Evolutionary conservation across 768 basidiomycete species (phyloP).

Genomic region (Chlorophyllum brunneum): DNA sequence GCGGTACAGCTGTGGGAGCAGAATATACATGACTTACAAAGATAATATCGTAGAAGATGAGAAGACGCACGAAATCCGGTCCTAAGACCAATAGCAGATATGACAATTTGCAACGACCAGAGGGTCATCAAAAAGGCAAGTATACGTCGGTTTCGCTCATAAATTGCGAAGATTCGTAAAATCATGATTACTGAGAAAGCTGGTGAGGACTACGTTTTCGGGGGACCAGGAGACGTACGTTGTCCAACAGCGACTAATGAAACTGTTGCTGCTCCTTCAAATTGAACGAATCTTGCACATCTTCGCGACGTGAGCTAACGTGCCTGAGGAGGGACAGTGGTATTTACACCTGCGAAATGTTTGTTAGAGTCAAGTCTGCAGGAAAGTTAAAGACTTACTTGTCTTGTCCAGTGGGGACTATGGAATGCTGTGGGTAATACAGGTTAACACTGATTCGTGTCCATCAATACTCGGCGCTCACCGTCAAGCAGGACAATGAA

Average conservation of each 20-base stretch:
- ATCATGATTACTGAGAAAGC: constrained; percentile 26
- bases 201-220: background rate
- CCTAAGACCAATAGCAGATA: constrained; percentile 20
- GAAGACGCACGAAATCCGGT: constrained; percentile 22
- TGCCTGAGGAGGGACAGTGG: background rate
- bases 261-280: constrained; percentile 25
- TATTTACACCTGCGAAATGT: background rate
- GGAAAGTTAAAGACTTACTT: constrained; percentile 12
- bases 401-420: constrained; percentile 18
- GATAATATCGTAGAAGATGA: background rate
- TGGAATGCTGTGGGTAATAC: constrained; percentile 23
- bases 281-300: constrained; percentile 22
- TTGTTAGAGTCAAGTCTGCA: background rate
- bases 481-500: constrained; percentile 23
- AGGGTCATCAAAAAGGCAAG: constrained; percentile 19
- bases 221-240: constrained; percentile 13
- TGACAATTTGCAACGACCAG: constrained; percentile 21
- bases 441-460: background rate
- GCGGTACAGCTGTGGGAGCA: constrained; percentile 20
- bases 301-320: constrained; percentile 8
- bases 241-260: constrained; percentile 18
- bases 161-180: constrained; percentile 27
- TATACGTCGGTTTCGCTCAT: constrained; percentile 17
- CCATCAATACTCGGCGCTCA: constrained; percentile 2
- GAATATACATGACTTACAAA: background rate